Percentiles rank a stretch among this genome's conserved stretches.
Evolutionary conservation across 768 basidiomycete genomes (phyloP).

Genomic region (Phanerochaete sordida): DNA sequence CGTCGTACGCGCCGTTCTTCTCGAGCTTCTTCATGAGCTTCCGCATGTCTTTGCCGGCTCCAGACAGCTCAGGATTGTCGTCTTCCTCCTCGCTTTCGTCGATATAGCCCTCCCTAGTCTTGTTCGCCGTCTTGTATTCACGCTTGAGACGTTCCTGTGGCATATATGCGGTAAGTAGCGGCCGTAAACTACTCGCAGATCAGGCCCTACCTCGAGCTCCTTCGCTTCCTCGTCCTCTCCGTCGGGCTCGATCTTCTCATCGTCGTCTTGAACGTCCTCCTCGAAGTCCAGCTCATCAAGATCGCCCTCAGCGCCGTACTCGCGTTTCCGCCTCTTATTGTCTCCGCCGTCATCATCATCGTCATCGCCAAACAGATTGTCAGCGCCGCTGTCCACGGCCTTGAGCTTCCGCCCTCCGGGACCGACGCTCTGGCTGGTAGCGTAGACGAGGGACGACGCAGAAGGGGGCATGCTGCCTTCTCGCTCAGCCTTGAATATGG

Average conservation of each 20-base stretch:
- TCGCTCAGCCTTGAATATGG: conserved; percentile 67
- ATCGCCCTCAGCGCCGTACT: conserved; percentile 74
- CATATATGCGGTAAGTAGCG: neutral
- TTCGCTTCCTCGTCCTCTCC: conserved; percentile 82
- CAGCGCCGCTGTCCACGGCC: conserved; percentile 64
- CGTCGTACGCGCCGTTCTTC: conserved; percentile 78
- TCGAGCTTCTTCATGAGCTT: conserved; percentile 84
- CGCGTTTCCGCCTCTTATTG: conserved; percentile 44
- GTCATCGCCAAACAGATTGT: conserved; percentile 61
- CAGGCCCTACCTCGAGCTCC: conserved; percentile 62
- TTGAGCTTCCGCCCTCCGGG: conserved; percentile 59
- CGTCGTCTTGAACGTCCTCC: conserved; percentile 84
- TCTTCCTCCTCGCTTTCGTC: conserved; percentile 77
- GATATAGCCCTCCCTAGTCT: conserved; percentile 61
- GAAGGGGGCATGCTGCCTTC: conserved; percentile 37
- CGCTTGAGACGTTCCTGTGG: conserved; percentile 77
- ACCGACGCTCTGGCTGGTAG: conserved; percentile 53
- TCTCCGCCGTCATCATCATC: conserved; percentile 56
- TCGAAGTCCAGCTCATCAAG: conserved; percentile 81
- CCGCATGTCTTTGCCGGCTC: conserved; percentile 77
- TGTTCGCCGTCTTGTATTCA: conserved; percentile 77
- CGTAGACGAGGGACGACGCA: conserved; percentile 42
- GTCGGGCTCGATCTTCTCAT: conserved; percentile 64
- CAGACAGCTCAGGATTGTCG: conserved; percentile 54
- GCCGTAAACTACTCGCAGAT: neutral